Evolutionary conservation across 805 yeast species (phyloP).

Genomic region (Peterozyma xylosa): DNA sequence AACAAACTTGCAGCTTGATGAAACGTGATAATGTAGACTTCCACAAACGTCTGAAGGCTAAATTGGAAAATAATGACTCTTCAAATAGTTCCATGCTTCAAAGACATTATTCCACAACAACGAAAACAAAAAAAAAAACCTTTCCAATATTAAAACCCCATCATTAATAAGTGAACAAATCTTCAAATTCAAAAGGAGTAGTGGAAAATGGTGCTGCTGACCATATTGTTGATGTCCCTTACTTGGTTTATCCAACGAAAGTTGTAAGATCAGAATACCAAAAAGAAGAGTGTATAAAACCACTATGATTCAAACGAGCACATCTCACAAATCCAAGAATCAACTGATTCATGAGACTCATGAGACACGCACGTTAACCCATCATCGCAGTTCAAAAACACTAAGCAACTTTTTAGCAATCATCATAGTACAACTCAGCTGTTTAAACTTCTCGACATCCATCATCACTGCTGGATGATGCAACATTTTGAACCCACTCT

Average conservation of each 20-base stretch:
- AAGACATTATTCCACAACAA: too few species aligned
- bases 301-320: neutral
- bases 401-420: neutral
- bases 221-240: slow-evolving; percentile 13
- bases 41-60: too few species aligned
- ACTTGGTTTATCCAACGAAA: neutral
- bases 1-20: too few species aligned
- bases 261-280: slow-evolving; percentile 7
- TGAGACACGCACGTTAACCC: too few species aligned
- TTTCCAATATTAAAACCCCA: neutral
- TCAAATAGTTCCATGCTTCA: too few species aligned
- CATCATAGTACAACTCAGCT: neutral
- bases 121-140: too few species aligned
- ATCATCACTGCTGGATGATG: slow-evolving; percentile 34
- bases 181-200: slow-evolving; percentile 24
- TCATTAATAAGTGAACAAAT: slow-evolving; percentile 12
- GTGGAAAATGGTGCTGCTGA: slow-evolving; percentile 33
- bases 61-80: too few species aligned
- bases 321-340: neutral
- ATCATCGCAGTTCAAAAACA: neutral
- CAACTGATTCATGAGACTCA: neutral
- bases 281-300: slow-evolving; percentile 7
- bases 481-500: slow-evolving; percentile 28
- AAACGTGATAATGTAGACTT: too few species aligned
- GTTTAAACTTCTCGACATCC: slow-evolving; percentile 9